phyloP scores from a whole-genome alignment of 2,329 filamentous ascomycete species.

The Oidium heveae region DNA sequence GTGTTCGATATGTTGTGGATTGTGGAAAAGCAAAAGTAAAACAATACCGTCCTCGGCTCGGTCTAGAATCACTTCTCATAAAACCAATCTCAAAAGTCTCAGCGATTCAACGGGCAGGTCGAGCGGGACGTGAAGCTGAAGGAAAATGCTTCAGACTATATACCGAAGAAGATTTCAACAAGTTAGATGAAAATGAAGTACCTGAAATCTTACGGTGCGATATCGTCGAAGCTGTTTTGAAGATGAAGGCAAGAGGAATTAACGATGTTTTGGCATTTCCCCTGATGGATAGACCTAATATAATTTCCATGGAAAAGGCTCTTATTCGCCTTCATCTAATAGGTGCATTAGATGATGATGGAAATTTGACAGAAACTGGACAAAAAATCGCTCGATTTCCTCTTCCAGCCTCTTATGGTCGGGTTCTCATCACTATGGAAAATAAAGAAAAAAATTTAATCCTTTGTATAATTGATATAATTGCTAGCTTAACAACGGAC shows the following conservation, averaged over 20 bases:
- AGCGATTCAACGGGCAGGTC: constrained; percentile 71
- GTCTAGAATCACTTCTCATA: constrained; percentile 70
- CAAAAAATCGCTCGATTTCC: constrained; percentile 61
- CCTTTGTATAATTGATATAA: constrained; percentile 65
- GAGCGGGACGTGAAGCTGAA: constrained; percentile 74
- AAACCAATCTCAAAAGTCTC: constrained; percentile 87
- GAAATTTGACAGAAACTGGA: constrained; percentile 49
- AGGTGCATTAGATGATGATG: constrained; percentile 45
- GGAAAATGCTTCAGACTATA: constrained; percentile 82
- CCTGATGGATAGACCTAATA: constrained; percentile 56
- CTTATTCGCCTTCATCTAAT: constrained; percentile 58
- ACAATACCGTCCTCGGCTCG: constrained; percentile 61
- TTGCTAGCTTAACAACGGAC: constrained; percentile 35
- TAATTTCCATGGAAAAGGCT: constrained; percentile 58
- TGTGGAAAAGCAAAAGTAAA: constrained; percentile 88
- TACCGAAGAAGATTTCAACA: constrained; percentile 49
- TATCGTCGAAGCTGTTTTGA: constrained; percentile 61
- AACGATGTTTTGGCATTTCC: constrained; percentile 63
- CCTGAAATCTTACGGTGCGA: constrained; percentile 86
- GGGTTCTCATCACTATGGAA: constrained; percentile 60
- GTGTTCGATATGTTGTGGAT: constrained; percentile 77
- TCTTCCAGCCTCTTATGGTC: constrained; percentile 53
- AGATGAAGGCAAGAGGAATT: constrained; percentile 80
- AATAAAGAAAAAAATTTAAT: constrained; percentile 47
- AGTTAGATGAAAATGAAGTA: constrained; percentile 45